Percentiles rank a stretch among this genome's conserved stretches.
These are phyloP conservation scores for Penicillium herquei DNA, from an alignment of 495 filamentous ascomycete species.

Conservation along the genomic window DNA sequence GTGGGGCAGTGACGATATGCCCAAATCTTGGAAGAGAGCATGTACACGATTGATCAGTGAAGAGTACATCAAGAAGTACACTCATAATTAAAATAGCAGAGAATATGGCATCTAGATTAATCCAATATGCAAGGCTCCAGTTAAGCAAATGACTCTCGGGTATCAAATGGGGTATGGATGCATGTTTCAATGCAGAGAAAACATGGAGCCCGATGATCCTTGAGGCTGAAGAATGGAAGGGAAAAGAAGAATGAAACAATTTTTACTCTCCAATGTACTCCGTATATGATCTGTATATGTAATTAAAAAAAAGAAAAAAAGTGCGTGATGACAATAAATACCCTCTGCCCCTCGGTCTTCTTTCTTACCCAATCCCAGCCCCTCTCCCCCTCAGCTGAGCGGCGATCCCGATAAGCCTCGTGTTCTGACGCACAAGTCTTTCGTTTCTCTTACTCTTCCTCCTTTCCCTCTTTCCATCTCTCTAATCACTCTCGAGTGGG, in stretches of 20 bases:
- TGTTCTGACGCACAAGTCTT: conserved; percentile 3
- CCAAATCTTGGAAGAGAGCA: too few species aligned
- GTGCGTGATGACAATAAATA: background rate
- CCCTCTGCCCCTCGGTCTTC: background rate
- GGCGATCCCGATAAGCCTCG: conserved; percentile 10
- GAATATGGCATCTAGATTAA: too few species aligned
- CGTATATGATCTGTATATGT: too few species aligned
- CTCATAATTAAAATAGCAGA: too few species aligned
- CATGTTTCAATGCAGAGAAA: background rate
- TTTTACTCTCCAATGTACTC: too few species aligned
- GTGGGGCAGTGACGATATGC: too few species aligned
- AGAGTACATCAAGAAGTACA: too few species aligned
- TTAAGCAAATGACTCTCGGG: too few species aligned
- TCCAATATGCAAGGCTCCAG: too few species aligned
- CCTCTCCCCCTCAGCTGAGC: conserved; percentile 15
- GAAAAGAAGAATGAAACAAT: background rate
- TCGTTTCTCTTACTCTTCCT: conserved; percentile 10
- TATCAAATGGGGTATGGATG: background rate
- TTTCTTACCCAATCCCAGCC: conserved; percentile 3
- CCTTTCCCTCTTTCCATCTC: conserved; percentile 3
- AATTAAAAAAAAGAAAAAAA: too few species aligned
- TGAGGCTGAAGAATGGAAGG: conserved; percentile 2
- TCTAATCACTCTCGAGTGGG: background rate
- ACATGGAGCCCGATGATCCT: background rate
- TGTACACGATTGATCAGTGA: too few species aligned